Evolutionary conservation across 441 rosid species (phyloP).

Genomic region (Melastoma candidum): DNA sequence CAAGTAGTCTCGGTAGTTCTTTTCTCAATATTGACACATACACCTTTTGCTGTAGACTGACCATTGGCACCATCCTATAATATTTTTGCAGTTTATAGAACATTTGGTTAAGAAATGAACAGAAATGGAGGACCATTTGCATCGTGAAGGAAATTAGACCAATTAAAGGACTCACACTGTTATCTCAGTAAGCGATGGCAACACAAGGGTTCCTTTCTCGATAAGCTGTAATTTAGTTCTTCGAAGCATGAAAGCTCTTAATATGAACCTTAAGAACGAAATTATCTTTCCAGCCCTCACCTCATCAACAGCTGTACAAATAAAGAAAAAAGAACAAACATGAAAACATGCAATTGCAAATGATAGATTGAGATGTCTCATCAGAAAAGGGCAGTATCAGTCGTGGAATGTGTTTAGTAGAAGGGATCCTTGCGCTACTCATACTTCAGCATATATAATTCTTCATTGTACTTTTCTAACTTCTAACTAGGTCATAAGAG

Average conservation of each 20-base stretch:
- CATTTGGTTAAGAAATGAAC: background rate
- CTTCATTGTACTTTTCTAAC: too few species aligned
- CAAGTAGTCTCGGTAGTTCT: conserved; percentile 79
- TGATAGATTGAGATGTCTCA: too few species aligned
- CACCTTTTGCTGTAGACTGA: conserved; percentile 65
- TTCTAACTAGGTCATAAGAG: too few species aligned
- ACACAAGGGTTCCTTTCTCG: conserved; percentile 52
- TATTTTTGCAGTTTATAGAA: conserved; percentile 3
- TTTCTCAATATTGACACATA: conserved; percentile 77
- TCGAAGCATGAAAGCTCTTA: conserved; percentile 81
- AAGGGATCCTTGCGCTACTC: too few species aligned
- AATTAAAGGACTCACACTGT: conserved; percentile 42
- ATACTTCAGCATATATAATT: too few species aligned
- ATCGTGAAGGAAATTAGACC: too few species aligned
- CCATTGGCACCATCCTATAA: conserved; percentile 72
- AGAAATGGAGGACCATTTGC: too few species aligned
- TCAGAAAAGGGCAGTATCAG: too few species aligned
- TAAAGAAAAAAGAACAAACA: conserved; percentile 4
- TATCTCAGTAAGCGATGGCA: conserved; percentile 84
- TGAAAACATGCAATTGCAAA: background rate
- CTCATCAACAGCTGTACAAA: conserved; percentile 30
- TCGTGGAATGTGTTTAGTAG: too few species aligned
- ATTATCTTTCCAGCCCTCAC: conserved; percentile 33
- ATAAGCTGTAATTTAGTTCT: conserved; percentile 72
- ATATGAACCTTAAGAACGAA: conserved; percentile 42